Percentiles rank a stretch among this genome's conserved stretches.
Conservation (phyloP, 805 yeast genomes). For the Wickerhamomyces sydowiorum region DNA sequence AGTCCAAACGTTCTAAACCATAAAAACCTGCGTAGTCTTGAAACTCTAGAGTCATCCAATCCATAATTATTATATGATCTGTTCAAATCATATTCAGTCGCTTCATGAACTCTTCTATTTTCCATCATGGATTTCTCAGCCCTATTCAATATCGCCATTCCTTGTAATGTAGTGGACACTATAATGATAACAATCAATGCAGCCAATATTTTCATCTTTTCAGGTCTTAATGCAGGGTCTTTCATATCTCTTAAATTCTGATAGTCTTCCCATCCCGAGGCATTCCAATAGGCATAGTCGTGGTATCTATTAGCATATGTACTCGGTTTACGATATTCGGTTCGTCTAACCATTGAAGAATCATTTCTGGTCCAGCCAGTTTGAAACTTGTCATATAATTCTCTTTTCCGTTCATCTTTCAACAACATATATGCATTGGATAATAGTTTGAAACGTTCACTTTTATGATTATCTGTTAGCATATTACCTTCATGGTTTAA, state of each 20-base stretch:
- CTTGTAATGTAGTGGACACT: slow-evolving; percentile 33
- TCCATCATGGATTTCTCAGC: slow-evolving; percentile 29
- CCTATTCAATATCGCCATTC: slow-evolving; percentile 32
- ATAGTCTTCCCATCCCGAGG: slow-evolving; percentile 62
- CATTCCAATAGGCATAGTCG: slow-evolving; percentile 43
- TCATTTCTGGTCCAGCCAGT: slow-evolving; percentile 38
- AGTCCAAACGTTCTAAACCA: slow-evolving; percentile 43
- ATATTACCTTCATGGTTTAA: slow-evolving; percentile 25
- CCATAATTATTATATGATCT: slow-evolving; percentile 47
- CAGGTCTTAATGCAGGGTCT: slow-evolving; percentile 27
- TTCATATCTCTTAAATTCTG: slow-evolving; percentile 30
- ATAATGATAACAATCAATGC: slow-evolving; percentile 34
- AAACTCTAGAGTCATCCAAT: slow-evolving; percentile 40
- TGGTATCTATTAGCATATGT: slow-evolving; percentile 14
- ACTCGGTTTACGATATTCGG: slow-evolving; percentile 11
- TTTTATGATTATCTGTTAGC: slow-evolving; percentile 29
- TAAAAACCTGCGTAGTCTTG: slow-evolving; percentile 50
- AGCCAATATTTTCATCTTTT: slow-evolving; percentile 35
- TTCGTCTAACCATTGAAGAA: slow-evolving; percentile 25
- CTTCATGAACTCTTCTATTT: slow-evolving; percentile 32
- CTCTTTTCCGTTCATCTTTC: slow-evolving; percentile 36
- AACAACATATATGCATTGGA: slow-evolving; percentile 57
- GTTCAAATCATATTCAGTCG: slow-evolving; percentile 32
- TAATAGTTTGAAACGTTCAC: slow-evolving; percentile 40
- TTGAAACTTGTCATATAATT: slow-evolving; percentile 40